phyloP scores from a whole-genome alignment of 345 rosid species.

The Sisymbrium irio region DNA sequence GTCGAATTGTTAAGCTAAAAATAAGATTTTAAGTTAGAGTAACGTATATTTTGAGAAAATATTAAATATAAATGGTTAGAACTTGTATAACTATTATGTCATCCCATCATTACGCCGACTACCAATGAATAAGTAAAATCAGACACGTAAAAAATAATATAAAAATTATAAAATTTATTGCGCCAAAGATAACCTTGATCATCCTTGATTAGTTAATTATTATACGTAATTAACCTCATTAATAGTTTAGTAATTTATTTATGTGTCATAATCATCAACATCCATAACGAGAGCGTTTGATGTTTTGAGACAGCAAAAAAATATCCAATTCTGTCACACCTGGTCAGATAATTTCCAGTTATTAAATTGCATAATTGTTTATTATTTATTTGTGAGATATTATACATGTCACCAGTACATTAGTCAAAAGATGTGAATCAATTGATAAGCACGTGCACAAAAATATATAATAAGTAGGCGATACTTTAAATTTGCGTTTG shows the following conservation, averaged over 20 bases:
- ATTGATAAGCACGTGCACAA: slow-evolving; percentile 25
- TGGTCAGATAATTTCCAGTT: slow-evolving; percentile 28
- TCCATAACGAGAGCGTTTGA: slow-evolving; percentile 29
- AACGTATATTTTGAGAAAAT: not conserved
- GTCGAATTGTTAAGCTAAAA: too few species aligned
- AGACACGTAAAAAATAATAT: not conserved
- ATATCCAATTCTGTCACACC: slow-evolving; percentile 28
- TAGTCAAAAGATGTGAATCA: slow-evolving; percentile 19
- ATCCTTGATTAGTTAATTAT: not conserved
- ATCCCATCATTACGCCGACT: not conserved
- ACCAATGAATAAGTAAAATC: not conserved
- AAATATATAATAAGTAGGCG: slow-evolving; percentile 3
- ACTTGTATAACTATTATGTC: not conserved
- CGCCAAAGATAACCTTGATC: not conserved
- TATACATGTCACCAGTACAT: slow-evolving; percentile 17
- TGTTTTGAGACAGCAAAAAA: slow-evolving; percentile 35
- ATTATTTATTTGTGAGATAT: not conserved
- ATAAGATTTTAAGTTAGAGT: too few species aligned
- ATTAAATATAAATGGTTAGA: not conserved
- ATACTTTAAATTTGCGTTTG: slow-evolving; percentile 16
- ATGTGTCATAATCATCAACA: slow-evolving; percentile 28
- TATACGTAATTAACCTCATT: not conserved
- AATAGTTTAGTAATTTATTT: not conserved
- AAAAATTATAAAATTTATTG: not conserved
- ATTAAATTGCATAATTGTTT: not conserved